These are phyloP conservation scores for Stipa capillata DNA, from an alignment of 176 grass and related monocot genomes.

Conservation along the genomic window DNA sequence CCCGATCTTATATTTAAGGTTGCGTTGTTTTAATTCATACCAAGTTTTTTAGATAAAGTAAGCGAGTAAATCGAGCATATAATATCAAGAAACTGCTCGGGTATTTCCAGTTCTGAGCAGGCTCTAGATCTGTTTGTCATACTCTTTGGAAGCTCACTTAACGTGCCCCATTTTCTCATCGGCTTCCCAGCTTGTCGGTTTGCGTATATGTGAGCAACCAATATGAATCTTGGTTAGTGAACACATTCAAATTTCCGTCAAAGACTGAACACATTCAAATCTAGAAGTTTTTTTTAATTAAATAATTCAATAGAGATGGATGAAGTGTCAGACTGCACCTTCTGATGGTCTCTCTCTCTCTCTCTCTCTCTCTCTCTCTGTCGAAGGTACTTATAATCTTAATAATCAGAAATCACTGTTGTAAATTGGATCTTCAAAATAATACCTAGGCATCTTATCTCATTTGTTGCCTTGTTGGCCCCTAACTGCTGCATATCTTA, in stretches of 20 bases:
- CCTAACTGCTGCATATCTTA: background rate
- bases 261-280: background rate
- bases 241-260: background rate
- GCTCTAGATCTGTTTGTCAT: background rate
- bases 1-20: background rate
- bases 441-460: background rate
- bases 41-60: background rate
- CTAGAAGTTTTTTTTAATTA: background rate
- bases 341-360: no score
- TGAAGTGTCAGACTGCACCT: no score
- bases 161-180: background rate
- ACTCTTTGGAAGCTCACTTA: background rate
- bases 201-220: background rate
- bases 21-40: background rate
- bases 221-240: background rate
- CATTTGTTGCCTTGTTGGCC: background rate
- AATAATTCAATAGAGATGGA: no score
- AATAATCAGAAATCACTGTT: background rate
- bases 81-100: background rate
- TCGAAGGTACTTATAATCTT: background rate
- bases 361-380: no score
- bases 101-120: background rate
- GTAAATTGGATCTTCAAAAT: background rate
- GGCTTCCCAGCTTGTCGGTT: background rate
- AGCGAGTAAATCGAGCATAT: background rate